Evolutionary conservation across 345 rosid species (phyloP).

Genomic region (Brassica rapa): DNA sequence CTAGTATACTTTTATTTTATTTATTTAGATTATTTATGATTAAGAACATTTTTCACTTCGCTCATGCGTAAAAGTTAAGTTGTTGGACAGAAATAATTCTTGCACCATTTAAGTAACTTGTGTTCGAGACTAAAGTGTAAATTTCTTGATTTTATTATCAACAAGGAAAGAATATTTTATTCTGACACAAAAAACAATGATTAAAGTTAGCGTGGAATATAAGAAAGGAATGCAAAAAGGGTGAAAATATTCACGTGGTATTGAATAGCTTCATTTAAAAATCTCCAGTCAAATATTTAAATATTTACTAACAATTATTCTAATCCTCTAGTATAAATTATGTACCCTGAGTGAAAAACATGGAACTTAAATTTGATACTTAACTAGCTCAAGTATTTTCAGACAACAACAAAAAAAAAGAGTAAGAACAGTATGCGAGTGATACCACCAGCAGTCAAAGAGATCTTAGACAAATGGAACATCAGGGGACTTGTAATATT

Average conservation of each 20-base stretch:
- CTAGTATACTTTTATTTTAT: neutral
- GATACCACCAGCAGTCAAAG: slow-evolving; percentile 39
- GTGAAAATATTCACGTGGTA: slow-evolving; percentile 13
- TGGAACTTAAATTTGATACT: slow-evolving; percentile 17
- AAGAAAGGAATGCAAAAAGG: slow-evolving; percentile 25
- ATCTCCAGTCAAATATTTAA: slow-evolving; percentile 5
- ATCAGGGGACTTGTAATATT: slow-evolving; percentile 56
- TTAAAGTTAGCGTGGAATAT: slow-evolving; percentile 30
- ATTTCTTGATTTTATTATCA: slow-evolving; percentile 6
- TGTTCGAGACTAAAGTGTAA: slow-evolving; percentile 17
- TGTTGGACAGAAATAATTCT: neutral
- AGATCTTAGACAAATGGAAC: slow-evolving; percentile 58
- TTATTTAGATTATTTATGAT: neutral
- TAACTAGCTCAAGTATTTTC: neutral
- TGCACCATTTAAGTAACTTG: slow-evolving; percentile 9
- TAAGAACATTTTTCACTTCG: neutral
- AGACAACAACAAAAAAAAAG: neutral
- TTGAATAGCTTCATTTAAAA: slow-evolving; percentile 12
- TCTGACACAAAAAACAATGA: slow-evolving; percentile 23
- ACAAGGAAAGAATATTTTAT: slow-evolving; percentile 37
- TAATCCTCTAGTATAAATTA: neutral
- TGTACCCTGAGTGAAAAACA: neutral
- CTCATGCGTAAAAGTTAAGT: no score
- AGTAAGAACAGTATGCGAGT: slow-evolving; percentile 17
- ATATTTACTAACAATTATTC: neutral